phyloP scores from a whole-genome alignment of 2,329 filamentous ascomycete species.

The Aphanoascus verrucosus region DNA sequence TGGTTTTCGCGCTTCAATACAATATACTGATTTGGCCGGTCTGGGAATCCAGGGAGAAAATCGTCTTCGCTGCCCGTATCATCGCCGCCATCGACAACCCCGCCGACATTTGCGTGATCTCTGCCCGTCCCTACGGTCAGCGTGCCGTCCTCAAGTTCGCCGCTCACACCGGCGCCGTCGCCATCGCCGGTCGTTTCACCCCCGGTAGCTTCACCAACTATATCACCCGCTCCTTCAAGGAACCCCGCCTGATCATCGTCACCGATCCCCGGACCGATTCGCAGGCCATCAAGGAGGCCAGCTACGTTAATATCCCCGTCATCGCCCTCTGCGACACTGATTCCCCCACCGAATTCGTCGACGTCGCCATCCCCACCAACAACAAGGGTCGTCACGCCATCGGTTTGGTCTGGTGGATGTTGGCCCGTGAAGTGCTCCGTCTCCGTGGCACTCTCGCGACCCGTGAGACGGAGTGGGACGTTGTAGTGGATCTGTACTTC shows the following conservation, averaged over 20 bases:
- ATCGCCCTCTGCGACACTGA: slow-evolving; percentile 98
- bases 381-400: slow-evolving; percentile 99
- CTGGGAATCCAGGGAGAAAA: slow-evolving; percentile 86
- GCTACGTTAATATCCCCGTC: slow-evolving; percentile 99
- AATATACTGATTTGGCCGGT: slow-evolving; percentile 1
- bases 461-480: slow-evolving; percentile 96
- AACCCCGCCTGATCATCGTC: slow-evolving; percentile 98
- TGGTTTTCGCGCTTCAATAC: no score
- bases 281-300: slow-evolving; percentile 99
- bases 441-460: slow-evolving; percentile 92
- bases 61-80: slow-evolving; percentile 95
- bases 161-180: slow-evolving; percentile 90
- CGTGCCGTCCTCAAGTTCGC: slow-evolving; percentile 99
- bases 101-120: slow-evolving; percentile 98
- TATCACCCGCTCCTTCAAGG: slow-evolving; percentile 99
- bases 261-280: slow-evolving; percentile 99
- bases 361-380: slow-evolving; percentile 99
- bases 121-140: slow-evolving; percentile 97
- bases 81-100: slow-evolving; percentile 99
- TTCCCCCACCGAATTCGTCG: slow-evolving; percentile 98
- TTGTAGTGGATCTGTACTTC: slow-evolving; percentile 99
- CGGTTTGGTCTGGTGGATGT: slow-evolving; percentile 98
- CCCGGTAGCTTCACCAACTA: slow-evolving; percentile 99
- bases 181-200: slow-evolving; percentile 99
- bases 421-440: slow-evolving; percentile 98